Conservation (phyloP, 208 protist genomes). For the Leishmania tropica region DNA sequence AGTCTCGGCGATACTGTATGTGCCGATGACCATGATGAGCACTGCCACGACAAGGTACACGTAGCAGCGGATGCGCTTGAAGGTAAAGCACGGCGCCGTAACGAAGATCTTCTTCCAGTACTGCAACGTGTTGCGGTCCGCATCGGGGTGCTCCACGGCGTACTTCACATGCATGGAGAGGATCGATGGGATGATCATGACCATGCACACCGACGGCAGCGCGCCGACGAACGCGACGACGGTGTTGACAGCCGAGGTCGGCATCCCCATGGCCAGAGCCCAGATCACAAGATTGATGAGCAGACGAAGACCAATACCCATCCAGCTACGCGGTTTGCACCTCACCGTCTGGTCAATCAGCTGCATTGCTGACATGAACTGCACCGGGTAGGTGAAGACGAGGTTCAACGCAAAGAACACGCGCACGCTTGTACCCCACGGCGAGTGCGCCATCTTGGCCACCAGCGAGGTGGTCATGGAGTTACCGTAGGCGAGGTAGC, state of each 20-base stretch:
- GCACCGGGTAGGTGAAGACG: slow-evolving; percentile 76
- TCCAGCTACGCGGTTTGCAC: slow-evolving; percentile 55
- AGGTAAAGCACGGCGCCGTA: slow-evolving; percentile 37
- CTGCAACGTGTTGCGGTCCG: slow-evolving; percentile 39
- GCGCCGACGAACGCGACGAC: slow-evolving; percentile 77
- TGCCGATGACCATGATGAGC: slow-evolving; percentile 79
- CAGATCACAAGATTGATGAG: slow-evolving; percentile 67
- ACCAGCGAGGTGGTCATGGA: slow-evolving; percentile 50
- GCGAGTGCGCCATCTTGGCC: slow-evolving; percentile 36
- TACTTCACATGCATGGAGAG: slow-evolving; percentile 53
- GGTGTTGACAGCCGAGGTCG: slow-evolving; percentile 58
- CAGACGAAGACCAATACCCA: slow-evolving; percentile 53
- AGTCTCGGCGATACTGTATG: slow-evolving; percentile 43
- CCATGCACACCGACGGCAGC: slow-evolving; percentile 69
- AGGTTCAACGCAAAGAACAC: slow-evolving; percentile 55
- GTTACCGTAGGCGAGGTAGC: slow-evolving; percentile 71
- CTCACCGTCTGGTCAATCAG: slow-evolving; percentile 58
- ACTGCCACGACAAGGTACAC: slow-evolving; percentile 61
- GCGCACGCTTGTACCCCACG: slow-evolving; percentile 56
- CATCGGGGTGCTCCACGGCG: slow-evolving; percentile 56
- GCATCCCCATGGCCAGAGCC: slow-evolving; percentile 63
- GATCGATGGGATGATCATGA: slow-evolving; percentile 68
- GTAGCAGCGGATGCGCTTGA: slow-evolving; percentile 41
- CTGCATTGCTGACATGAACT: slow-evolving; percentile 83
- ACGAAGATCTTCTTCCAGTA: slow-evolving; percentile 64